These are phyloP conservation scores for Podospora anserina DNA, from an alignment of 495 filamentous ascomycete species.

Conservation along the genomic window DNA sequence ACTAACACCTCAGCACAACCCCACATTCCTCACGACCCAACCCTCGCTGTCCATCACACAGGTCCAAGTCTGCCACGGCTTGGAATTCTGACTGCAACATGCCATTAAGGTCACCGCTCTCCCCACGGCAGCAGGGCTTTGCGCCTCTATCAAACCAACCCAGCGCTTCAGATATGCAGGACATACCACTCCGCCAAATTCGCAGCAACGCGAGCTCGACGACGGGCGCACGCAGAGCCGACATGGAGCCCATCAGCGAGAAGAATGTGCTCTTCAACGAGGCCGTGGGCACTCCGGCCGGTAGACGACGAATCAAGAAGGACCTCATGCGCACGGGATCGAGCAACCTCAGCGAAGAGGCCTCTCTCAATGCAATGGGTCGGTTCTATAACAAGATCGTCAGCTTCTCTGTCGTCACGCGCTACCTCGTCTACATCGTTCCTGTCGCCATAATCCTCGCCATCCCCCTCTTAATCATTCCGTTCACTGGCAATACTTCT, in stretches of 20 bases:
- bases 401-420: slow-evolving; percentile 78
- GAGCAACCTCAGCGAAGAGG: slow-evolving; percentile 53
- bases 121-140: slow-evolving; percentile 31
- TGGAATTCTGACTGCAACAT: slow-evolving; percentile 16
- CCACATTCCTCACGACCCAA: background rate
- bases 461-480: slow-evolving; percentile 71
- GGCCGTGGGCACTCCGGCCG: slow-evolving; percentile 36
- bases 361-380: slow-evolving; percentile 76
- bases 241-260: slow-evolving; percentile 32
- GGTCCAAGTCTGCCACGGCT: background rate
- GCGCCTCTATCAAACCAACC: slow-evolving; percentile 28
- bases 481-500: slow-evolving; percentile 43
- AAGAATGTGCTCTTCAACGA: slow-evolving; percentile 51
- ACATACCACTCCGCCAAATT: slow-evolving; percentile 53
- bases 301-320: slow-evolving; percentile 53
- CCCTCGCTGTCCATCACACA: background rate
- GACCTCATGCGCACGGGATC: slow-evolving; percentile 51
- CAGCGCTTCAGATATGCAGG: slow-evolving; percentile 36
- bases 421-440: slow-evolving; percentile 85
- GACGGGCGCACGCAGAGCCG: slow-evolving; percentile 47
- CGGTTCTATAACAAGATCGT: slow-evolving; percentile 79
- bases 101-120: slow-evolving; percentile 32
- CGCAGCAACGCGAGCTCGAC: slow-evolving; percentile 48
- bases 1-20: background rate
- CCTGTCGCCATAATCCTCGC: slow-evolving; percentile 74